phyloP scores from a whole-genome alignment of 768 basidiomycete genomes.

The Chiua virens region DNA sequence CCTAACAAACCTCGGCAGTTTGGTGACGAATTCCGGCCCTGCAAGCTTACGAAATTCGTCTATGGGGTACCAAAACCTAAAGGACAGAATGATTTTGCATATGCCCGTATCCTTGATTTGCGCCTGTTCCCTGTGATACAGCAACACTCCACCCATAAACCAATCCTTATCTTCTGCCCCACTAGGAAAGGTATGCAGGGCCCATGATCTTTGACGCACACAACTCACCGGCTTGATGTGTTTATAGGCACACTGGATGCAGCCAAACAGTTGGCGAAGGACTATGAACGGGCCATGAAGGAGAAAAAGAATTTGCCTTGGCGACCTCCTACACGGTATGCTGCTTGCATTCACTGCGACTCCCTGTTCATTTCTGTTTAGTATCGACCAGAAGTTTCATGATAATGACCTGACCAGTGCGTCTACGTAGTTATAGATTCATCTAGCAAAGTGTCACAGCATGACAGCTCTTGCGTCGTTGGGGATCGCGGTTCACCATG shows the following conservation, averaged over 20 bases:
- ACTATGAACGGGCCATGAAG: constrained; percentile 58
- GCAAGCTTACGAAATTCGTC: constrained; percentile 71
- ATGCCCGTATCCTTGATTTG: constrained; percentile 66
- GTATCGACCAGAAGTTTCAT: constrained; percentile 55
- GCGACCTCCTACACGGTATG: constrained; percentile 57
- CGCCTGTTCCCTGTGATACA: constrained; percentile 74
- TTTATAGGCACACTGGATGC: constrained; percentile 56
- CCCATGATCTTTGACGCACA: neutral
- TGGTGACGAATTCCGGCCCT: constrained; percentile 89
- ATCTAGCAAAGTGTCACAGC: constrained; percentile 4
- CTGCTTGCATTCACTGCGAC: neutral
- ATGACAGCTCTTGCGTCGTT: constrained; percentile 55
- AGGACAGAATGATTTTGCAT: constrained; percentile 77
- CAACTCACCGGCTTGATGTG: neutral
- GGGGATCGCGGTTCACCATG: constrained; percentile 93
- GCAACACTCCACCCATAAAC: constrained; percentile 73
- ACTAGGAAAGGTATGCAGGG: constrained; percentile 72
- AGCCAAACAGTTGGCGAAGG: constrained; percentile 75
- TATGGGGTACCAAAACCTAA: constrained; percentile 64
- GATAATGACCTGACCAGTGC: constrained; percentile 65
- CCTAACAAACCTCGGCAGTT: constrained; percentile 53
- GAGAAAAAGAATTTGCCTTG: constrained; percentile 61
- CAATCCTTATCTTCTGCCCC: constrained; percentile 84
- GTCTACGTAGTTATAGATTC: neutral
- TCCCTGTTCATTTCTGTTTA: constrained; percentile 27